Base-by-base conservation (phyloP, 768 basidiomycete species). In the Kwoniella shandongensis region DNA sequence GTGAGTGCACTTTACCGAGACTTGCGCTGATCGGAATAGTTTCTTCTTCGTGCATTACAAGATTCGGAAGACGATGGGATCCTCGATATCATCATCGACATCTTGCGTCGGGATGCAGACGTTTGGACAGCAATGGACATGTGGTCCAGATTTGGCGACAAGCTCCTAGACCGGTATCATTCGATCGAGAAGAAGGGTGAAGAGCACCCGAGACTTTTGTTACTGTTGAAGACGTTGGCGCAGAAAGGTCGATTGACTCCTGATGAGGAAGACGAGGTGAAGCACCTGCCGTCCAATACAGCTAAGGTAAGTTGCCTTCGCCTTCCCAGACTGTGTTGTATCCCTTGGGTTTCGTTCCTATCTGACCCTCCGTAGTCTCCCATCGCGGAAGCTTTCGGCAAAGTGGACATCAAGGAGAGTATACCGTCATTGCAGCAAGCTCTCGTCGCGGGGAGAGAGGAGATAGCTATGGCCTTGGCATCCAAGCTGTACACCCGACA, bases 41-140 rank as follows among this genome's bases (percentile, higher is more conserved):
- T 65, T 39, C 51, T 68, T 50, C 51, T 63, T 29, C 50, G 53
- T 22, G 61, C 72, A 17, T 30, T 69, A 8, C 56, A 56, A 38
- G 38, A 51, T 22, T 59, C 57, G 41, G 61, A 66, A 4, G 61
- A 70, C 40, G 61, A 65, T 15, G 69, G 62, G 32, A 57, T 70
- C 11, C 49, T 73, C 25, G 44, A 57, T n/a, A 62, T 67, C 22
- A 60, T 55, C 22, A 44, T 69, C 11, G 69, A 73, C 35, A 62
- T 56, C 2, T 32, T 70, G 2, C 47, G 46, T 20, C 56, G 72
- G 13, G 64, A 66, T 29, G 72, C 69, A 18, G 72, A 70, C 38
- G 45, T 59, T 1, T 73, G 69, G 69, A 73, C 72, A 0, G 61
- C 69, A 8, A 70, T 66, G 62, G 72, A 73, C 49, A 62, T 69